phyloP scores from a whole-genome alignment of 768 basidiomycete genomes.

The Lentinus tigrinus region DNA sequence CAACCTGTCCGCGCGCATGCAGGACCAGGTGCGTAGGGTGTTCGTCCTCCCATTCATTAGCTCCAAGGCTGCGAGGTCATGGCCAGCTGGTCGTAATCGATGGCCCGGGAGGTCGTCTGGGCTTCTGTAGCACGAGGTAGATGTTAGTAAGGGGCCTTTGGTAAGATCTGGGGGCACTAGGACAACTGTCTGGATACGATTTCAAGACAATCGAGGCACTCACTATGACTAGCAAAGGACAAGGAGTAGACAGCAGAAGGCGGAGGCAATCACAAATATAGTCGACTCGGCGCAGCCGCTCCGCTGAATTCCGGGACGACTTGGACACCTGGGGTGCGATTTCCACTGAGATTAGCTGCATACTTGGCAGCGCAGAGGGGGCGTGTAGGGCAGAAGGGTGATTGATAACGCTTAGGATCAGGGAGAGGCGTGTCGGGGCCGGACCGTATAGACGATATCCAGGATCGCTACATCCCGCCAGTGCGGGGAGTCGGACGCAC shows the following conservation, averaged over 20 bases:
- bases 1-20: neutral
- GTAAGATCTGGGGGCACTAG: neutral
- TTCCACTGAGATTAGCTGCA: neutral
- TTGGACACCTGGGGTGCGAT: neutral
- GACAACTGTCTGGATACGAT: neutral
- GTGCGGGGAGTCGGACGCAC: neutral
- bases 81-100: neutral
- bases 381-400: neutral
- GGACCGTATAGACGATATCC: neutral
- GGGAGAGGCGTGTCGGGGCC: neutral
- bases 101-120: neutral
- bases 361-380: neutral
- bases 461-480: neutral
- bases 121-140: constrained; percentile 1
- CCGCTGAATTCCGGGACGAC: neutral
- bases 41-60: neutral
- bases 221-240: neutral
- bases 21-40: neutral
- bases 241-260: neutral
- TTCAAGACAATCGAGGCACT: neutral
- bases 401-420: constrained; percentile 15
- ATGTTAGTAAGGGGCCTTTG: neutral
- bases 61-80: neutral
- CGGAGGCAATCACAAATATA: neutral
- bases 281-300: constrained; percentile 4